Base-by-base conservation (phyloP, 768 basidiomycete species). In the Lactarius vividus region DNA sequence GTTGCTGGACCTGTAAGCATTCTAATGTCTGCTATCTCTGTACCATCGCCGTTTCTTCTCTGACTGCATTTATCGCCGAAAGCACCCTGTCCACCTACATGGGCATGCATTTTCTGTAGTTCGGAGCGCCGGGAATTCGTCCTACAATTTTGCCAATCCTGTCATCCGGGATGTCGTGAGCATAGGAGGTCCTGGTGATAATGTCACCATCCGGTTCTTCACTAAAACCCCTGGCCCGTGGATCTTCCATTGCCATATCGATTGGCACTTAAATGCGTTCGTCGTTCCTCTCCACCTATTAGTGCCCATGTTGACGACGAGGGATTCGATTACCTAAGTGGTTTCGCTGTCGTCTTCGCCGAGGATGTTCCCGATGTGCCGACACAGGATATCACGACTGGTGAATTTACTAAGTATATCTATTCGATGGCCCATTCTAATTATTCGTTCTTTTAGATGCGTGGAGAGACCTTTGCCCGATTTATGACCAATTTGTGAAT, bases 161-260 rank as follows among this genome's bases (percentile, higher is more conserved):
- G 75, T 79, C 59, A 74, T 78, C 59, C 73, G 82, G 44, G 83
- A 84, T 68, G 81, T 80, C 4, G 76, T 82, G 49, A 67, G 59
- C 57, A 69, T 63, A 0, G 71, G 70, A 18, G 33, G 33, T 10
- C 1, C 35, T 2, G 62, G 44, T 23, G 67, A 69, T 15, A 54
- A 69, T 13, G 59, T 70, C n/a, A 62, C 64, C 5, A 70, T 77
- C 54, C 69, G 75, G 5, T 74, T 75, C 63, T 59, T 69, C 4
- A 74, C 73, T 3, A 72, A 74, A 61, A 74, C 73, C 29, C 64
- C 73, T 28, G 74, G 74, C 18, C 67, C 70, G 37, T 72, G 70
- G 71, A 60, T 71, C 44, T 57, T 75, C 42, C 74, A 73, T 59
- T 75, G 74, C 64, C 73, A 75, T 53, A 73, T 73, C 53, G 71